Evolutionary conservation across 2,329 filamentous ascomycete genomes (phyloP), one percentile per base, ranked within the genome.

Genomic region (Ceratocystis lukuohia): DNA sequence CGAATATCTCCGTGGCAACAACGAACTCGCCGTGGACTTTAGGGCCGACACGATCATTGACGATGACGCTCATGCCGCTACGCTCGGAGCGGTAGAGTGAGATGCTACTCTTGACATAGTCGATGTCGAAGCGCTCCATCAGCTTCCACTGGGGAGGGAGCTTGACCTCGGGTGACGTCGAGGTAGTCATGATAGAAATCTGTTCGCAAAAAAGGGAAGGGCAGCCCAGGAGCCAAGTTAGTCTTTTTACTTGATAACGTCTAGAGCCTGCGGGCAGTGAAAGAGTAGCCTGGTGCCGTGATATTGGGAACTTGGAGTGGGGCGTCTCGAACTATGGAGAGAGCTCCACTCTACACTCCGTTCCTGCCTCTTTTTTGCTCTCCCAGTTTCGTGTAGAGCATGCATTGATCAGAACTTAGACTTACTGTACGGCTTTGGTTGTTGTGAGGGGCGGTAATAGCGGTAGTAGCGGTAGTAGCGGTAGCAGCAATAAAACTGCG

Each of bases 21-120:
- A 92, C 88, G 76, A 99, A 99, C 77, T 95, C 96, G 44, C 94
- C 94, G 71, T 89, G 88, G 69, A 96, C 84, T 75, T 96, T 97
- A n/a, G 94, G 94, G 0, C 94, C 93, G 74, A 94, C 86, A 71
- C 91, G 87, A 74, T 97, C 89, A 71, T 95, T 91, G 62, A 96
- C 89, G 50, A 96, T 86, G 44, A 96, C 88, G 71, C 92, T 88
- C 90, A 99, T 94, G 64, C 94, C 94, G 69, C 93, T 99, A 69
- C 91, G 83, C 71, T 91, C 85, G 5, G 94, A 99, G 73, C 95
- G 91, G 88, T 99, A 99, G 75, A 96, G 92, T 25, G 91, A 93
- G 75, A 99, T 88, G 66, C 82, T 85, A 69, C 88, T 88, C 10
- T 92, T 89, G 12, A 92, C 91, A 78, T 96, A 99, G 74, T 96